Evolutionary conservation across 331 rosid genomes (phyloP), one percentile per base, ranked within the genome.

Genomic region (Pyracantha coccinea): DNA sequence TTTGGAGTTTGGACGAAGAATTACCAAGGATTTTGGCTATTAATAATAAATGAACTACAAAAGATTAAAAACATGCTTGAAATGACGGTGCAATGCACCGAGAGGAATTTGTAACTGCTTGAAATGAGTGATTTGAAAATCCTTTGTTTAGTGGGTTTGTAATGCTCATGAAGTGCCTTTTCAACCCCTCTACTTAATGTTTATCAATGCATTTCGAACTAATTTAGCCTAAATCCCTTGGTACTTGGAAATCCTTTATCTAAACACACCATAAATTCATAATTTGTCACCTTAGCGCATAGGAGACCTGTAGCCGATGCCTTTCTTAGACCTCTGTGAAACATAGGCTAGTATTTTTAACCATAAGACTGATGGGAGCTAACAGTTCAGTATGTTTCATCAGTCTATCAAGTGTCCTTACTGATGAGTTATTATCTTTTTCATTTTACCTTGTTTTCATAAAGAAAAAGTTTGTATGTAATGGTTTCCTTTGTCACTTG

Each of bases 401-500:
- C n/a, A 59, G 8, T 52, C 47, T 12, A 69, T 9, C 27, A 41
- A 29, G 53, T 31, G 31, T 71, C 41, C 52, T 29, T 50, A 57
- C 3, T 5, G 50, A 5, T 21, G 4, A 15, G 17, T 14, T n/a
- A 29, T 29, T n/a, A 17, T 52, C 35, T 17, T 69, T 55, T 8
- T 44, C 1, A 27, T 69, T 47, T 25, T 27, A 13, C 27, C 12
- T 50, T 50, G 2, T 17, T 24, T 20, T 20, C 5, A 63, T 10
- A 25, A 19, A 20, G 38, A 19, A 20, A 32, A 25, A 59, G 65
- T 2, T 77, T 23, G 59, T n/a, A n/a, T n/a, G n/a, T 75, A 62
- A 73, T 74, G 61, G 23, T 54, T 79, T 50, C 16, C 74, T 66
- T 83, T 69, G 58, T 75, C 64, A 65, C 75, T 62, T 79, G 74